A percentile compares a stretch with the other conserved stretches of the same genome.
Evolutionary conservation across 2,329 filamentous ascomycete genomes (phyloP).

Genomic region (Acrocalymma vagum): DNA sequence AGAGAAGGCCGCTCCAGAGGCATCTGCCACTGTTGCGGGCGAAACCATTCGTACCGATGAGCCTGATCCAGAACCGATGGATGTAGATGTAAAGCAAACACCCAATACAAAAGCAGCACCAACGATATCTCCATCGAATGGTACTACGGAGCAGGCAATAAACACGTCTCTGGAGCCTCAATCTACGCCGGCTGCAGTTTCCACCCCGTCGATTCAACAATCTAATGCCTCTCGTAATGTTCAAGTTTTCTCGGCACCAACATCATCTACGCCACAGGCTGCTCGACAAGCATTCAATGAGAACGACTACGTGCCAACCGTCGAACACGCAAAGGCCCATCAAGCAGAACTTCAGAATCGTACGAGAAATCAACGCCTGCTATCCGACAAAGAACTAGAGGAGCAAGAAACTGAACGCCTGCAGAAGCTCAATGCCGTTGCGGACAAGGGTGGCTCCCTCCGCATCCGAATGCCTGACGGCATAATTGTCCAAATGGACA

Average conservation of each 20-base stretch:
- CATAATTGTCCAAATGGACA: conserved; percentile 76
- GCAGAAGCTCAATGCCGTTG: conserved; percentile 71
- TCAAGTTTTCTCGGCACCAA: conserved; percentile 80
- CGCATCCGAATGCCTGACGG: conserved; percentile 91
- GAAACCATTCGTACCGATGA: conserved; percentile 32
- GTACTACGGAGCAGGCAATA: conserved; percentile 20
- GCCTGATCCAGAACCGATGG: conserved; percentile 39
- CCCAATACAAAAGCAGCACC: conserved; percentile 18
- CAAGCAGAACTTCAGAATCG: conserved; percentile 71
- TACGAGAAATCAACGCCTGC: conserved; percentile 77
- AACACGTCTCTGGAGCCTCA: conserved; percentile 26
- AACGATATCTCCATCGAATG: conserved; percentile 22
- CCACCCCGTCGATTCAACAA: conserved; percentile 20
- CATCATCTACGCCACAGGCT: conserved; percentile 76
- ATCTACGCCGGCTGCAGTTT: conserved; percentile 21
- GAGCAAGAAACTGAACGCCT: conserved; percentile 72
- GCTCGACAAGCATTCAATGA: conserved; percentile 74
- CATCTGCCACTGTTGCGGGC: conserved; percentile 30
- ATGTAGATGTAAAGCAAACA: conserved; percentile 32
- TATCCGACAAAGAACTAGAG: conserved; percentile 82
- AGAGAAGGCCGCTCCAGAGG: conserved; percentile 32
- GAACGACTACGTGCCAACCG: conserved; percentile 77
- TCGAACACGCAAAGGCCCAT: conserved; percentile 78
- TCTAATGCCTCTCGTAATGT: conserved; percentile 57
- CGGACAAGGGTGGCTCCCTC: conserved; percentile 68